A percentile compares a stretch with the other conserved stretches of the same genome.
Conservation (phyloP, 1,284 basidiomycete genomes). For the Naganishia sp. region DNA sequence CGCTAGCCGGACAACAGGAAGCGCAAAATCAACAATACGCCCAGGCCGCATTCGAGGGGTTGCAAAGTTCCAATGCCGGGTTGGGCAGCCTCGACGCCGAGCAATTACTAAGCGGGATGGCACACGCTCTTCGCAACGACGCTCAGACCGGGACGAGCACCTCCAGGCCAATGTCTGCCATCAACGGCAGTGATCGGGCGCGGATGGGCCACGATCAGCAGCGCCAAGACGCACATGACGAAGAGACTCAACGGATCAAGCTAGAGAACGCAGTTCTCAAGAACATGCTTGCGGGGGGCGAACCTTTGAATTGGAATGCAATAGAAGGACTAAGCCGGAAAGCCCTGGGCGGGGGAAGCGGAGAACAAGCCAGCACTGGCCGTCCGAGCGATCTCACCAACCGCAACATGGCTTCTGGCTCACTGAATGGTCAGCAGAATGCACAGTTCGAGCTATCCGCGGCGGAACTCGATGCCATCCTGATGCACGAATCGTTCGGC, state of each 20-base stretch:
- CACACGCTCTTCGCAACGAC: neutral
- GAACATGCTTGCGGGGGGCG: constrained; percentile 13
- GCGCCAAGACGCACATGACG: neutral
- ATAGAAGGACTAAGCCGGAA: neutral
- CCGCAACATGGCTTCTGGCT: too few species aligned
- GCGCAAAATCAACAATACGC: constrained; percentile 16
- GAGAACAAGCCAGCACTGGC: neutral
- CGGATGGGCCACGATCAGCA: neutral
- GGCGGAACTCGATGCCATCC: constrained; percentile 20
- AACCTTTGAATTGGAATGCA: constrained; percentile 1
- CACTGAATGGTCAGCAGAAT: neutral
- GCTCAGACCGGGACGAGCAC: neutral
- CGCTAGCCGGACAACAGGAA: constrained; percentile 15
- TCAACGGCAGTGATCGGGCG: neutral
- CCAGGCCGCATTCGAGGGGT: neutral
- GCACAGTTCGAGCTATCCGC: constrained; percentile 16
- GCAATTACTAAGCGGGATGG: neutral
- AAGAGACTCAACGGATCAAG: constrained; percentile 23
- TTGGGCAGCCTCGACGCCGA: neutral
- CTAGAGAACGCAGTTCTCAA: constrained; percentile 18
- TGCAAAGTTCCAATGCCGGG: neutral
- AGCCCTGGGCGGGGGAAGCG: neutral
- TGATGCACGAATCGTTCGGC: constrained; percentile 12
- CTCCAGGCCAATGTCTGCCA: neutral
- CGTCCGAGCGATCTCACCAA: neutral